Evolutionary conservation across 75 land plant species (phyloP), one percentile per base, ranked within the genome.

Genomic region (Ceratopteris richardii): DNA sequence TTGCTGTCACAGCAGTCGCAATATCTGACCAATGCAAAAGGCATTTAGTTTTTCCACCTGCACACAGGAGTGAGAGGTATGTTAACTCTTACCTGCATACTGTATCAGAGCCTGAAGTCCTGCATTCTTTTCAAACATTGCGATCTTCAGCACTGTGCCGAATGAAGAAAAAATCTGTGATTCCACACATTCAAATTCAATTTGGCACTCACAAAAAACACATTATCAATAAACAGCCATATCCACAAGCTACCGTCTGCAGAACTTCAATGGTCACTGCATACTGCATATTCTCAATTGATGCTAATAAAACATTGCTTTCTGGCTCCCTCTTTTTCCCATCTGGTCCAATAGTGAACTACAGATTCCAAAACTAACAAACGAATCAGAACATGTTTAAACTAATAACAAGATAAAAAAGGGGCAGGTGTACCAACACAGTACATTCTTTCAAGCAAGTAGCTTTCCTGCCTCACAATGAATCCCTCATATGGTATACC

Each of bases 271-370:
- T 66, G 31, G 75, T 84, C 10, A 84, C 88, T 12, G 67, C 78
- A 75, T 81, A 84, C 28, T 73, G 88, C 85, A 85, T 75, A 46
- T 85, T 81, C 53, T 85, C 88, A 48, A 85, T 76, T 26, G 88
- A 76, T 19, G 85, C 88, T 60, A 85, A 79, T 47, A 85, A 73
- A 18, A 85, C 85, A 65, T 85, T 85, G 62, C 85, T 85, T 61
- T 85, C 88, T 16, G 77, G 72, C 56, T 82, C 88, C 29, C 71
- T 60, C 52, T 78, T 85, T 31, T 71, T 82, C 18, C 82, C 88
- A 76, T 85, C 88, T 21, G 69, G 40, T 13, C 80, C 79, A 10
- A 75, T 29, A 26, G 22, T 29, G 31, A 68, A 51, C 64, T 74
- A 57, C 73, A 68, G 11, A 30, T 14, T 9, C 3, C 9, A 33